Evolutionary conservation across 1,139 yeast genomes (phyloP), one percentile per base, ranked within the genome.

Genomic region (Hansenula sp.): DNA sequence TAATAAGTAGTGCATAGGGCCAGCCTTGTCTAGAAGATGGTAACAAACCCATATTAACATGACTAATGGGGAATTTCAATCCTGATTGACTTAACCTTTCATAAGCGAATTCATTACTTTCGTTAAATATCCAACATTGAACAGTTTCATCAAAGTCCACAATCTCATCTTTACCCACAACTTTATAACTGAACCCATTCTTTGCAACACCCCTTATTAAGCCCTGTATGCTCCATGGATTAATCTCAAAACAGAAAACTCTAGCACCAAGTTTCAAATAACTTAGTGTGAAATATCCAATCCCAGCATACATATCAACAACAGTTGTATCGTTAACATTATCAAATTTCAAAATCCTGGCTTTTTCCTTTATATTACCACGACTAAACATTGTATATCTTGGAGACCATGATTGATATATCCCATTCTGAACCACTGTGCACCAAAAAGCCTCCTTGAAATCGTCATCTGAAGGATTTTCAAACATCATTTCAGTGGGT

Each of bases 341-440:
- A 8, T 48, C 47, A 56, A 70, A 74, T 5, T 42, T 37, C 42
- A 84, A 60, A 0, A 89, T 72, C 19, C 96, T 64, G 15, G 80
- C 75, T 61, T 89, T 89, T 58, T 89, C 96, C 51, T 83, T 84
- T 53, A 89, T 78, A 58, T 89, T 89, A 0, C 96, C 96, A n/a
- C 96, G 64, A 33, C 91, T 82, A 59, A 89, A 89, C 96, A 89
- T 89, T 12, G 96, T 87, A 57, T 79, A 84, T 43, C 73, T 60
- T 0, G 96, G 96, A 3, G 93, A 87, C 96, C 96, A 89, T 3
- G 77, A 72, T 57, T 89, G 96, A 48, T 62, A 68, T 6, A 89
- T 79, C 1, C 90, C 91, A 60, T 89, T 87, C 58, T 89, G 96
- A 2, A 70, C 64, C 1, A 74, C 74, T 12, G 71, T 63, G 54